Evolutionary conservation across 1,139 yeast genomes (phyloP).

Genomic region (Magnusiomyces tetraspermus): DNA sequence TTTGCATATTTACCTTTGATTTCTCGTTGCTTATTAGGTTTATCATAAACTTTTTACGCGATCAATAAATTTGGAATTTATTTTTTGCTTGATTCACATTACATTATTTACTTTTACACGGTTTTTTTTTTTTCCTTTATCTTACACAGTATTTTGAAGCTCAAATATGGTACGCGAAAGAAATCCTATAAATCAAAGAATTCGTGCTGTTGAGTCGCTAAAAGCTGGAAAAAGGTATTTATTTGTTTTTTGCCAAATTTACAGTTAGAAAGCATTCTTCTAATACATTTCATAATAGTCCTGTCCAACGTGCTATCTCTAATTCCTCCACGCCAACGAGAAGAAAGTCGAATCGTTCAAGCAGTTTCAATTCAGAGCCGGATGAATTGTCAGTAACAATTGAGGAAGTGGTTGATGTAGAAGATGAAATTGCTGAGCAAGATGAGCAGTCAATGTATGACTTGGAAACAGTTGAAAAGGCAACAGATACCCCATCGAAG

Average conservation of each 20-base stretch:
- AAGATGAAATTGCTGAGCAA: not conserved
- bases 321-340: too few relatives aligned
- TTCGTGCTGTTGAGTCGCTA: slow-evolving; percentile 19
- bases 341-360: slow-evolving; percentile 65
- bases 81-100: too few relatives aligned
- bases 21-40: too few relatives aligned
- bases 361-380: slow-evolving; percentile 51
- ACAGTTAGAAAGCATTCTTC: not conserved
- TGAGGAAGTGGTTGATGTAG: not conserved
- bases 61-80: too few relatives aligned
- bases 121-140: too few relatives aligned
- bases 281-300: slow-evolving; percentile 32
- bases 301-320: too few relatives aligned
- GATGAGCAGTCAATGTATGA: not conserved
- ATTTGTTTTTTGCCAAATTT: not conserved
- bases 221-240: slow-evolving; percentile 21
- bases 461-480: not conserved
- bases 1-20: too few relatives aligned
- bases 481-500: not conserved
- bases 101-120: too few relatives aligned
- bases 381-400: not conserved
- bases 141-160: too few relatives aligned
- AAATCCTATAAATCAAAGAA: slow-evolving; percentile 11
- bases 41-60: too few relatives aligned
- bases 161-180: slow-evolving; percentile 16